Evolutionary conservation across 1,284 basidiomycete species (phyloP).

Genomic region (Rhodotorula glutinis): DNA sequence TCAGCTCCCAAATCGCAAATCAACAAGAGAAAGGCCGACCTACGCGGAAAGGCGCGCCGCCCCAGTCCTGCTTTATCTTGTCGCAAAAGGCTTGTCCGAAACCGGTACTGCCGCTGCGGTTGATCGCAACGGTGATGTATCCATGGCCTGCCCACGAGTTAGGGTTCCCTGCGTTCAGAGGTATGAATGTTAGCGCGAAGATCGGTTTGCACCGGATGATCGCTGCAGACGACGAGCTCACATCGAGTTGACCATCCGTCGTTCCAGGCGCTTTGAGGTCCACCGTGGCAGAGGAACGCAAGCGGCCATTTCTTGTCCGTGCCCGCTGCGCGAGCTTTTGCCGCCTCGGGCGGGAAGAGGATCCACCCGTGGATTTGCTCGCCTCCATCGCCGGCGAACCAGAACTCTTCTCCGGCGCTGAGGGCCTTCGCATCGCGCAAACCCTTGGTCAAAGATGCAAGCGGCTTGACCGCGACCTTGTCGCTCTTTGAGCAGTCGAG

Average conservation of each 20-base stretch:
- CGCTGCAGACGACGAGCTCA: neutral
- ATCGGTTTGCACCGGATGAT: no score
- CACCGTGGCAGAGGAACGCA: constrained; percentile 71
- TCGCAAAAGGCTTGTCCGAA: constrained; percentile 65
- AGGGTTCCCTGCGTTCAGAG: constrained; percentile 1
- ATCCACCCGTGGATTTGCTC: constrained; percentile 76
- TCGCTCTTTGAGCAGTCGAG: neutral
- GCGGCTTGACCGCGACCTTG: constrained; percentile 1
- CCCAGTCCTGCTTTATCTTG: constrained; percentile 61
- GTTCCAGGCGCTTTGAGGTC: constrained; percentile 67
- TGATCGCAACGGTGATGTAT: constrained; percentile 67
- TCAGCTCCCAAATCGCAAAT: neutral
- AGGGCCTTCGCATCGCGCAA: constrained; percentile 60
- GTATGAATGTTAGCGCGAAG: neutral
- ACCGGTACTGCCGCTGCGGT: constrained; percentile 49
- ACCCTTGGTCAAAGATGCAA: constrained; percentile 45
- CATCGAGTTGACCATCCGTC: constrained; percentile 80
- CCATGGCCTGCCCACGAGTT: constrained; percentile 6
- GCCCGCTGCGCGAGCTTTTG: constrained; percentile 51
- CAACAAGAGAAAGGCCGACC: neutral
- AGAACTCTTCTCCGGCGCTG: constrained; percentile 68
- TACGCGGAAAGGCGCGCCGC: constrained; percentile 63
- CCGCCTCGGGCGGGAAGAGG: constrained; percentile 68
- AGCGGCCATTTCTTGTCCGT: constrained; percentile 66
- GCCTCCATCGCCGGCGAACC: constrained; percentile 74